phyloP scores from a whole-genome alignment of 495 filamentous ascomycete species.

The Aspergillus avenaceus region DNA sequence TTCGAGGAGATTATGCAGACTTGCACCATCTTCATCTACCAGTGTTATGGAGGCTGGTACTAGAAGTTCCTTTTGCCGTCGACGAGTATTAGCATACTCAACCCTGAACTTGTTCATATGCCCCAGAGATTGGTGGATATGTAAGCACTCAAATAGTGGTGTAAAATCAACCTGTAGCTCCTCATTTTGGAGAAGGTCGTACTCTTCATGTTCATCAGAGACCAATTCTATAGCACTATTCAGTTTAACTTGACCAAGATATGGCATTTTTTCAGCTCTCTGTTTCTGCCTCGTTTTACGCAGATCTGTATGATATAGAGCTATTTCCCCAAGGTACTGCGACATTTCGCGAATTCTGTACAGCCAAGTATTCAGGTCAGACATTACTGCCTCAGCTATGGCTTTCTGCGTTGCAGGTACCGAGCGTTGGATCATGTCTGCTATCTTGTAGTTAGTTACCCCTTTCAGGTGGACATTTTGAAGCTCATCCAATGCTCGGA shows the following conservation, averaged over 20 bases:
- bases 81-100: constrained; percentile 85
- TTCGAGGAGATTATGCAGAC: constrained; percentile 81
- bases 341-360: constrained; percentile 93
- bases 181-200: constrained; percentile 90
- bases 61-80: constrained; percentile 86
- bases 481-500: constrained; percentile 90
- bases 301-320: constrained; percentile 90
- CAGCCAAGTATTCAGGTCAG: constrained; percentile 96
- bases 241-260: constrained; percentile 76
- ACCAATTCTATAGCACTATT: constrained; percentile 96
- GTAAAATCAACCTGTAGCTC: constrained; percentile 92
- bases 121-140: constrained; percentile 94
- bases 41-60: constrained; percentile 70
- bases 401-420: constrained; percentile 88
- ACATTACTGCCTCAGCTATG: constrained; percentile 95
- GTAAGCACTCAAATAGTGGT: constrained; percentile 89
- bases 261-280: constrained; percentile 64
- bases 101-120: constrained; percentile 84
- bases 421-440: constrained; percentile 90
- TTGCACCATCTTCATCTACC: constrained; percentile 66
- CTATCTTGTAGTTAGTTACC: constrained; percentile 90
- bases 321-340: constrained; percentile 92
- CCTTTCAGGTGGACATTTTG: constrained; percentile 95
- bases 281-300: constrained; percentile 81
- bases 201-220: constrained; percentile 91